These are phyloP conservation scores for Leccinum uliginosum DNA, from an alignment of 768 basidiomycete genomes.

Conservation along the genomic window DNA sequence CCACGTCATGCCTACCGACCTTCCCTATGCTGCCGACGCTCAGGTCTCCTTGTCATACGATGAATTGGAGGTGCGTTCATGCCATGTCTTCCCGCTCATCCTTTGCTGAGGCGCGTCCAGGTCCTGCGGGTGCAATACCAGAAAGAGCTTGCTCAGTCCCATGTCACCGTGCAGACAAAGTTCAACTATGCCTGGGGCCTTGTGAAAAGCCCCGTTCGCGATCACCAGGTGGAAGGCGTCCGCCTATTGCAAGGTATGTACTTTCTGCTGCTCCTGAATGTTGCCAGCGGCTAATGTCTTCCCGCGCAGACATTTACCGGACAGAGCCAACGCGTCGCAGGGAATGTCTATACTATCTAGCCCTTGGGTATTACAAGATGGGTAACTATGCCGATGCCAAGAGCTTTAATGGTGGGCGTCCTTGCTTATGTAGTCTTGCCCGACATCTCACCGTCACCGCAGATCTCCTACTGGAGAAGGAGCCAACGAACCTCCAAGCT, in stretches of 20 bases:
- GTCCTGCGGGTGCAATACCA: slow-evolving; percentile 85
- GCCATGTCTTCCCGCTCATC: background rate
- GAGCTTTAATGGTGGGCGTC: slow-evolving; percentile 80
- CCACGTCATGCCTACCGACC: slow-evolving; percentile 64
- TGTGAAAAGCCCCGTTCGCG: slow-evolving; percentile 82
- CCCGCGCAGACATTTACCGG: slow-evolving; percentile 77
- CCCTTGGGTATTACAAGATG: slow-evolving; percentile 95
- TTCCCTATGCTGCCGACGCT: slow-evolving; percentile 95
- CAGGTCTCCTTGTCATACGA: slow-evolving; percentile 84
- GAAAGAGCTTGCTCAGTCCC: slow-evolving; percentile 77
- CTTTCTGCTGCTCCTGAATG: background rate
- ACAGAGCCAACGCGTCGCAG: slow-evolving; percentile 80
- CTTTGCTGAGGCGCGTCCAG: slow-evolving; percentile 34
- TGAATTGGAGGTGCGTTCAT: slow-evolving; percentile 70
- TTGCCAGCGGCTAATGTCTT: slow-evolving; percentile 8
- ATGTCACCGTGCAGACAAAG: slow-evolving; percentile 90
- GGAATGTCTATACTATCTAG: slow-evolving; percentile 96
- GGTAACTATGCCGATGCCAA: slow-evolving; percentile 89
- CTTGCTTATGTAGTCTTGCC: background rate
- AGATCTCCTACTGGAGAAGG: slow-evolving; percentile 87
- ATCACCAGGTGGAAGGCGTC: slow-evolving; percentile 91
- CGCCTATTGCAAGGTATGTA: slow-evolving; percentile 78
- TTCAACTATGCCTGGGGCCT: slow-evolving; percentile 98
- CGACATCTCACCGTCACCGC: slow-evolving; percentile 4
- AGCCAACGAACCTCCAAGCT: slow-evolving; percentile 91